A percentile compares a stretch with the other conserved stretches of the same genome.
Evolutionary conservation across 2,329 filamentous ascomycete genomes (phyloP).

Genomic region (Orbilia blumenaviensis): DNA sequence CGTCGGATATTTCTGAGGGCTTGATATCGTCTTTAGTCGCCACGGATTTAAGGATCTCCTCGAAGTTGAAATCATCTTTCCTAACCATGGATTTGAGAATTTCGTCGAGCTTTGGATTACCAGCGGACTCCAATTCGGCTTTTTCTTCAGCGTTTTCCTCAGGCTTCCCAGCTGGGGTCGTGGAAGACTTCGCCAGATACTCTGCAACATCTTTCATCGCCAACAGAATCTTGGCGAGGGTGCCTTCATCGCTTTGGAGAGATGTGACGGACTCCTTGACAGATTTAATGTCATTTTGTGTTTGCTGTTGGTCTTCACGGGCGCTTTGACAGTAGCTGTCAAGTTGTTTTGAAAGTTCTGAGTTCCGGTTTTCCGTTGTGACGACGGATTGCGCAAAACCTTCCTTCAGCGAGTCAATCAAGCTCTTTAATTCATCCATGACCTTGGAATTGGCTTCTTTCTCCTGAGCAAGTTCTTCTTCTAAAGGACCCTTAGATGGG

Average conservation of each 20-base stretch:
- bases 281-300: conserved; percentile 42
- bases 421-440: conserved; percentile 52
- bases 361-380: conserved; percentile 44
- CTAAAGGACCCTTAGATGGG: conserved; percentile 19
- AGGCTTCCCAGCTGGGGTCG: conserved; percentile 65
- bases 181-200: conserved; percentile 64
- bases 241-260: conserved; percentile 79
- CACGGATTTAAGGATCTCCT: background rate
- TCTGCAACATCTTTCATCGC: conserved; percentile 80
- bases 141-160: background rate
- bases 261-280: conserved; percentile 60
- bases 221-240: conserved; percentile 87
- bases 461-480: conserved; percentile 36
- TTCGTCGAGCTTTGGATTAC: conserved; percentile 70
- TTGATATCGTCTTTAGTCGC: conserved; percentile 70
- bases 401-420: conserved; percentile 55
- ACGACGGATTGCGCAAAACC: conserved; percentile 48
- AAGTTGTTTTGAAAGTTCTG: conserved; percentile 41
- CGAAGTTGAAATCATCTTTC: conserved; percentile 14
- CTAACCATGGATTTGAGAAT: conserved; percentile 66
- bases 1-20: conserved; percentile 69
- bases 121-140: conserved; percentile 60
- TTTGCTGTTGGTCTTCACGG: conserved; percentile 47
- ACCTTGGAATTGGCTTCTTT: conserved; percentile 41
- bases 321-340: conserved; percentile 40